Base-by-base conservation (phyloP, 768 basidiomycete genomes). In the Podaxis sp. region DNA sequence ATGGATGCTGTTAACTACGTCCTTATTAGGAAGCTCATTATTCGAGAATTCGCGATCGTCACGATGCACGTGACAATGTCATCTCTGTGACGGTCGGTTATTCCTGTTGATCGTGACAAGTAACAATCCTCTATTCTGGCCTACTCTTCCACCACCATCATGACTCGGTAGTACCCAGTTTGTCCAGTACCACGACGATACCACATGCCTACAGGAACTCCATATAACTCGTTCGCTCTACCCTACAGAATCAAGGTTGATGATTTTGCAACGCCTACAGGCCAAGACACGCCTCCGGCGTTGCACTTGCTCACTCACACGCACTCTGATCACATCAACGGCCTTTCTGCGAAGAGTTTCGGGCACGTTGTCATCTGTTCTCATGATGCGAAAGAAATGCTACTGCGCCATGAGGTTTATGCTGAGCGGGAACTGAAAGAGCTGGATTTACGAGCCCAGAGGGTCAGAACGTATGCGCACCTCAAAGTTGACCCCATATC, bases 201-300 rank as follows among this genome's bases (percentile, higher is more conserved):
- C 36, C 36, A 46, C 40, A 93, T 93, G 91, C 92, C 92, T 29
- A 77, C 79, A 38, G 90, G 90, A 67, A 85, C 93, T 0, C 91
- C 91, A 1, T 90, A 86, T 74, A 79, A 89, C 71, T 88, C 91
- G 0, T 89, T 92, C 69, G 77, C 90, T 4, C 81, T 80, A 5
- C 91, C 93, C 4, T 97, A 95, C 81, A 74, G 66, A 40, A 94
- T 98, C 54, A 88, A 93, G 1, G 88, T 98, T 29, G 96, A 98
- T 71, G 84, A 87, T 64, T 98, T 98, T 73, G 78, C 84, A 2
- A 68, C 74, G 49, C 70, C 74, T 8, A 56, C 72, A 33, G 67
- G 73, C 38, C 72, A 74, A 19, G 67, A 79, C 63, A 68, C 74
- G 0, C 60, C 76, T 8, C 78, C 81, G 4, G 73, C 81, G 4